These are phyloP conservation scores for Aspergillus fumigatus DNA, from an alignment of 2,329 filamentous ascomycete genomes.

Conservation along the genomic window DNA sequence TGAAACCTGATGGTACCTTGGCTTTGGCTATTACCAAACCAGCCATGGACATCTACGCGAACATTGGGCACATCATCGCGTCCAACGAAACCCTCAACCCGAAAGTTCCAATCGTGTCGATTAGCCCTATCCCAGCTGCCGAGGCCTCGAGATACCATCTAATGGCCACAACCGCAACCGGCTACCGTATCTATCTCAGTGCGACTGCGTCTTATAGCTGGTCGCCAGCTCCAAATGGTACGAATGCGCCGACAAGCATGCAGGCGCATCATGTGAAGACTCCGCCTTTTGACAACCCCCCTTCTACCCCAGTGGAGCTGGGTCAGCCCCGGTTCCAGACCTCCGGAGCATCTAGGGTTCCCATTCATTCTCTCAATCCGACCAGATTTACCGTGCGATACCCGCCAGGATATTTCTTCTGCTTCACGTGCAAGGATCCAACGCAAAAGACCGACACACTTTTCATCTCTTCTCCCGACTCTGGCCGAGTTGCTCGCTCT, in stretches of 20 bases:
- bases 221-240: constrained; percentile 52
- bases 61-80: constrained; percentile 80
- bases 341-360: constrained; percentile 46
- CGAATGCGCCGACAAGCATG: constrained; percentile 83
- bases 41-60: constrained; percentile 51
- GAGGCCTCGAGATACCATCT: constrained; percentile 82
- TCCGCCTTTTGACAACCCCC: constrained; percentile 56
- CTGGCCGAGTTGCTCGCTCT: constrained; percentile 68
- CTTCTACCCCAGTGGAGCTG: constrained; percentile 23
- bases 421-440: constrained; percentile 65
- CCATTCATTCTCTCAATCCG: constrained; percentile 42
- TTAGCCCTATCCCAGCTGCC: constrained; percentile 78
- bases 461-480: constrained; percentile 83
- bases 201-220: constrained; percentile 68
- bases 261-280: constrained; percentile 97
- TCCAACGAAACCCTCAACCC: constrained; percentile 67
- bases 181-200: constrained; percentile 87
- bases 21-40: constrained; percentile 54
- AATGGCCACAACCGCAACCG: constrained; percentile 84
- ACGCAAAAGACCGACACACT: constrained; percentile 61
- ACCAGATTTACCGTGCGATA: constrained; percentile 51
- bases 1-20: constrained; percentile 58
- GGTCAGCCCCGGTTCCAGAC: constrained; percentile 24
- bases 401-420: constrained; percentile 86
- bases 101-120: constrained; percentile 70